A percentile compares a stretch with the other conserved stretches of the same genome.
phyloP scores from a whole-genome alignment of 2,329 filamentous ascomycete genomes.

The Curvularia verruculosa region DNA sequence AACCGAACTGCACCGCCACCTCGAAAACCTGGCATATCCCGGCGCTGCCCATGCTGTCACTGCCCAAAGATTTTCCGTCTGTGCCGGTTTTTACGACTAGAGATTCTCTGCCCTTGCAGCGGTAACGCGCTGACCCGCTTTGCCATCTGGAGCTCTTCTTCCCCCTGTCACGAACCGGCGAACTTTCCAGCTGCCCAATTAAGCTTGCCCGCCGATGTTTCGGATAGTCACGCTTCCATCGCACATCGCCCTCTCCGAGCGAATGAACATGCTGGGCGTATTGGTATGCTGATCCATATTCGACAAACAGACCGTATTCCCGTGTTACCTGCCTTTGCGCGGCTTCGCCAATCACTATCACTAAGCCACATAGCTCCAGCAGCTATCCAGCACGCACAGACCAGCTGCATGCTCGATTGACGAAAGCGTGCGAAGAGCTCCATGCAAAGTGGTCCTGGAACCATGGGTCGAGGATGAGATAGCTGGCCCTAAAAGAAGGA shows the following conservation, averaged over 20 bases:
- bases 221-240: conserved; percentile 24
- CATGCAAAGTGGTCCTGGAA: neutral
- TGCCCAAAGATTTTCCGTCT: conserved; percentile 19
- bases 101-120: conserved; percentile 42
- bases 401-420: neutral
- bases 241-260: conserved; percentile 27
- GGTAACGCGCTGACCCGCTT: conserved; percentile 38
- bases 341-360: neutral
- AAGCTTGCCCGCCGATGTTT: conserved; percentile 11
- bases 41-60: conserved; percentile 6
- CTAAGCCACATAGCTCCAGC: neutral
- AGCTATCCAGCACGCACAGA: neutral
- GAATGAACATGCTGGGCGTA: conserved; percentile 11
- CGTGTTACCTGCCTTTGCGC: neutral
- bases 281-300: conserved; percentile 2
- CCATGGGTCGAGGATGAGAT: neutral
- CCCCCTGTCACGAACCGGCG: conserved; percentile 11
- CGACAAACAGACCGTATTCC: neutral
- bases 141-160: conserved; percentile 33
- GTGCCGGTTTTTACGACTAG: conserved; percentile 21
- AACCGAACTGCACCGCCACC: conserved; percentile 21
- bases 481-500: neutral
- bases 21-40: conserved; percentile 16
- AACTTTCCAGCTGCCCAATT: conserved; percentile 24
- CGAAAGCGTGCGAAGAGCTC: neutral